Conservation (phyloP, 306 rosid species). For the Nissolia schottii region DNA sequence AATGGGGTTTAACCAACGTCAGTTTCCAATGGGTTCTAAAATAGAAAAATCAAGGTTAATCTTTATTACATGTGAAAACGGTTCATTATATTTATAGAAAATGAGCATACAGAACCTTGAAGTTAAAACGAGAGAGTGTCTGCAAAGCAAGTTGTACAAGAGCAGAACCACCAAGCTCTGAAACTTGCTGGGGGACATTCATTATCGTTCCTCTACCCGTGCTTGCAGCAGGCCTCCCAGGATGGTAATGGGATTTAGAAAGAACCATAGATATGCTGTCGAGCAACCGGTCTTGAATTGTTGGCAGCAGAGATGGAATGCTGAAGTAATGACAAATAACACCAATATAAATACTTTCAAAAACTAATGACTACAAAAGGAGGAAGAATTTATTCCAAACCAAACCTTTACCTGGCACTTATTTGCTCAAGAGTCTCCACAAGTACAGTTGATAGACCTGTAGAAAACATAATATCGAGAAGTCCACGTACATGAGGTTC, state of each 20-base stretch:
- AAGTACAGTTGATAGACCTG: constrained; percentile 86
- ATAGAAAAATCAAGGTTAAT: background rate
- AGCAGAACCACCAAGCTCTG: constrained; percentile 74
- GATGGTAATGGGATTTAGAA: constrained; percentile 72
- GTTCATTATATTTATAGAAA: constrained; percentile 12
- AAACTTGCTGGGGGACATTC: constrained; percentile 62
- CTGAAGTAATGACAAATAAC: constrained; percentile 41
- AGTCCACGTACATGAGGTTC: constrained; percentile 90
- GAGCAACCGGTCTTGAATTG: constrained; percentile 89
- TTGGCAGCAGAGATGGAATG: constrained; percentile 83
- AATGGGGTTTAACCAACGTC: constrained; percentile 2
- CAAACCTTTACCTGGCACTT: constrained; percentile 49
- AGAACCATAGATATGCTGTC: constrained; percentile 89
- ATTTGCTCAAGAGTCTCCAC: constrained; percentile 92
- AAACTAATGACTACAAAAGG: constrained; percentile 12
- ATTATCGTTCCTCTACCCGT: constrained; percentile 52
- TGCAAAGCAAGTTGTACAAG: constrained; percentile 91
- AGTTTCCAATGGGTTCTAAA: background rate
- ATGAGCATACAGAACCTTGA: constrained; percentile 58
- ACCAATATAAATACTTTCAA: background rate
- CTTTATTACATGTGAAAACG: constrained; percentile 2
- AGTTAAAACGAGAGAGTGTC: constrained; percentile 90
- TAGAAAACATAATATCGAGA: constrained; percentile 85
- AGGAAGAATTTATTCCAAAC: background rate
- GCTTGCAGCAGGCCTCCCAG: constrained; percentile 55